Base-by-base conservation (phyloP, 139 green algal genomes). In the Desmodesmus armatus region DNA sequence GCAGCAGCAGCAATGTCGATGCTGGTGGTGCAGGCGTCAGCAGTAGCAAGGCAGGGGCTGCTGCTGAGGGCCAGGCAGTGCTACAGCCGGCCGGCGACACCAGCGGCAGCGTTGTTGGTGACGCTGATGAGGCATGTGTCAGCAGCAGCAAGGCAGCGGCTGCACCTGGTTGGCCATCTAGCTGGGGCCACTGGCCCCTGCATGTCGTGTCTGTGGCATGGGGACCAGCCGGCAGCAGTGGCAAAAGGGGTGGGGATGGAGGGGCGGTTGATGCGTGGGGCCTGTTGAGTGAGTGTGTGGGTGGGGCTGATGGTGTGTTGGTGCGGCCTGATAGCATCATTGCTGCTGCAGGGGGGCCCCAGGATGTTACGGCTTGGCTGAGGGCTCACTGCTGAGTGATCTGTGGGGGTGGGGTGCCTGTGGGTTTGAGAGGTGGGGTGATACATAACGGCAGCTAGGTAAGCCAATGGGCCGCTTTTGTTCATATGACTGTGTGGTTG, bases 281-380 rank as follows among this genome's bases (percentile, higher is more conserved):
- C 21, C 19, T 81, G 74, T 51, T 81, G 31, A 27, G 33, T 69
- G 0, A 33, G 31, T 47, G 35, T 31, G 23, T 25, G 29, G 44
- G 2, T 69, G 27, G 49, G 19, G 49, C 3, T 37, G 49, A 37
- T 35, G 74, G 74, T 11, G 74, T 81, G 31, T 33, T 81, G 31
- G 74, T 81, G 15, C 23, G 74, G 33, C 74, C 74, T 81, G 74
- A 81, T 40, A 51, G 74, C 51, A 47, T 81, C 7, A 31, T 81
- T 25, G 74, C 74, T 49, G 74, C 49, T 33, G 74, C 69, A 9
- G 74, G 74, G 4, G 49, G 49, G 6, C 19, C 49, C 33, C n/a
- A 51, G 11, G 21, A 37, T 2, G 19, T 81, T 3, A 51, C 2
- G 2, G 23, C 2, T 25, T 81, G 74, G 74, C 51, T 81, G 21